Evolutionary conservation across 371 early-diverging fungal species (phyloP).

Genomic region (Circinella minor): DNA sequence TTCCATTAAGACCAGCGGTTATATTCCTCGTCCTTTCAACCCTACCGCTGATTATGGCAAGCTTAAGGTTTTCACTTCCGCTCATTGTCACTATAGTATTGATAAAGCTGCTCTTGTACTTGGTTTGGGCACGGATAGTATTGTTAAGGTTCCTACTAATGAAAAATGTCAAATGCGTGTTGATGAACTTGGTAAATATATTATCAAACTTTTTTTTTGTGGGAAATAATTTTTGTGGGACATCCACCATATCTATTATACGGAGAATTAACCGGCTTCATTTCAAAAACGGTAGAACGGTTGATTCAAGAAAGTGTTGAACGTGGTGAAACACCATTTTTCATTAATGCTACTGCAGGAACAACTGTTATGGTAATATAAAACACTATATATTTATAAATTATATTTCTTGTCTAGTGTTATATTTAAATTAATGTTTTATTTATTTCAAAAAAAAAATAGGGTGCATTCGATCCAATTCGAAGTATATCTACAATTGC

Average conservation of each 20-base stretch:
- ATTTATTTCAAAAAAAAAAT: neutral
- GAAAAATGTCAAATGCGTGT: constrained; percentile 69
- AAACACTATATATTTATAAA: too few relatives aligned
- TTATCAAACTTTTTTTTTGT: neutral
- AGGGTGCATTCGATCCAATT: constrained; percentile 85
- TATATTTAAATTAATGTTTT: neutral
- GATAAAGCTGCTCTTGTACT: constrained; percentile 76
- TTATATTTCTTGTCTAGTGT: neutral
- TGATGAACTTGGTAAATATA: constrained; percentile 55
- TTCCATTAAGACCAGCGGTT: constrained; percentile 59
- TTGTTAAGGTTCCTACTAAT: constrained; percentile 73
- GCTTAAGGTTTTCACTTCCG: constrained; percentile 76
- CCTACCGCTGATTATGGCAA: constrained; percentile 47
- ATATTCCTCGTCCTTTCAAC: constrained; percentile 51
- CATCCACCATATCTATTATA: neutral
- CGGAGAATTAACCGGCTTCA: neutral
- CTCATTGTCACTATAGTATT: constrained; percentile 81
- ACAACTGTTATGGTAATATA: constrained; percentile 77
- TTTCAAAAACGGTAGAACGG: constrained; percentile 38
- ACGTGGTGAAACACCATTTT: constrained; percentile 69
- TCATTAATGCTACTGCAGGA: constrained; percentile 86
- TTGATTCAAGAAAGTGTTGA: constrained; percentile 50
- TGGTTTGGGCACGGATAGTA: constrained; percentile 76
- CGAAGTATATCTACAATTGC: constrained; percentile 61
- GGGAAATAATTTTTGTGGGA: neutral